Evolutionary conservation across 192 early-diverging fungal genomes (phyloP).

Genomic region (Coemansia sp.): DNA sequence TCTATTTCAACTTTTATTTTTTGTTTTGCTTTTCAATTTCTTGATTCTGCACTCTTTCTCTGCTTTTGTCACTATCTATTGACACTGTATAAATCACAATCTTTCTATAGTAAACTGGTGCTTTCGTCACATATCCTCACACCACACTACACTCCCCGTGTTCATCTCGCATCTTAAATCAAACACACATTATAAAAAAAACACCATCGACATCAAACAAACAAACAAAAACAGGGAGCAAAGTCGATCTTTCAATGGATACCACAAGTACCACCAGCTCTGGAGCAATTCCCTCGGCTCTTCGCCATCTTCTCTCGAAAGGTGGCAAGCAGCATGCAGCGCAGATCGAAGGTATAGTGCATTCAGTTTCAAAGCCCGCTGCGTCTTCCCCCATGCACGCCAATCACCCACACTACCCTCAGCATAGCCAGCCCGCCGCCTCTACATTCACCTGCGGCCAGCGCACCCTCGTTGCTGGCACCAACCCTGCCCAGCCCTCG

Average conservation of each 20-base stretch:
- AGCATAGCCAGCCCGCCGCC: constrained; percentile 27
- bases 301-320: constrained; percentile 50
- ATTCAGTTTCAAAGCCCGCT: constrained; percentile 35
- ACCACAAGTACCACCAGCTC: constrained; percentile 28
- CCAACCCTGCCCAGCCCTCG: constrained; percentile 27
- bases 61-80: constrained; percentile 4
- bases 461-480: constrained; percentile 38
- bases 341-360: constrained; percentile 58
- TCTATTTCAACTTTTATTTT: constrained; percentile 3
- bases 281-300: constrained; percentile 40
- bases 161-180: neutral
- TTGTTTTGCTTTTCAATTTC: constrained; percentile 1
- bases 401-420: constrained; percentile 12
- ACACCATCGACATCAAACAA: neutral
- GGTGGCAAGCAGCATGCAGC: constrained; percentile 44
- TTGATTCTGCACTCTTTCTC: constrained; percentile 4
- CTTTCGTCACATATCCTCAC: neutral
- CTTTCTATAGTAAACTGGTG: neutral
- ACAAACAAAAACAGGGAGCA: neutral
- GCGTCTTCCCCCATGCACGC: constrained; percentile 29
- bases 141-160: neutral
- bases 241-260: constrained; percentile 25
- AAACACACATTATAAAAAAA: neutral
- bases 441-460: constrained; percentile 31
- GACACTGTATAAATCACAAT: constrained; percentile 10